Conservation (phyloP, 768 basidiomycete species). For the Hirschioporus abietinus region DNA sequence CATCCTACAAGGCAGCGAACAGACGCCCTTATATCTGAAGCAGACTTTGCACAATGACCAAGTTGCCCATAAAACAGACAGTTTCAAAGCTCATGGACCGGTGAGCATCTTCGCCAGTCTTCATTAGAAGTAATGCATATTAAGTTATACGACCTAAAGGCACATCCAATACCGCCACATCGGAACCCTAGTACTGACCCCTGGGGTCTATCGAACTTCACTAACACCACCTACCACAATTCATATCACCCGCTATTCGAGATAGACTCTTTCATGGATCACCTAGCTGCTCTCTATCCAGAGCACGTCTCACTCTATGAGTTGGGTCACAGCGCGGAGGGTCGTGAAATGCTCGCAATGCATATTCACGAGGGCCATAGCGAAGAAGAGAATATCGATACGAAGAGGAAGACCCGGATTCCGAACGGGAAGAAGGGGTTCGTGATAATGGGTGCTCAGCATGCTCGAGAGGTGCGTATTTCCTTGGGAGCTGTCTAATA, state of each 20-base stretch:
- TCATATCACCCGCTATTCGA: conserved; percentile 54
- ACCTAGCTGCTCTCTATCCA: conserved; percentile 42
- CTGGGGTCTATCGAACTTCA: conserved; percentile 10
- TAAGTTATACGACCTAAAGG: not conserved
- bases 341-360: conserved; percentile 51
- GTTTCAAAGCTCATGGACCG: not conserved
- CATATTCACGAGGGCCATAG: conserved; percentile 35
- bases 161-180: not conserved
- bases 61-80: not conserved
- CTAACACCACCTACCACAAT: conserved; percentile 28
- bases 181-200: not conserved
- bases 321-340: conserved; percentile 55
- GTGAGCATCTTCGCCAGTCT: not conserved
- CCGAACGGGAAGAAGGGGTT: conserved; percentile 43
- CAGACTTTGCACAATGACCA: not conserved
- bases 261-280: conserved; percentile 44
- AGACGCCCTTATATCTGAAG: not conserved
- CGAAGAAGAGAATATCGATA: conserved; percentile 11
- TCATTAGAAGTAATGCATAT: not conserved
- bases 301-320: conserved; percentile 38
- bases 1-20: not conserved
- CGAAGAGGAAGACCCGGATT: conserved; percentile 17
- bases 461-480: conserved; percentile 62
- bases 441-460: conserved; percentile 67
- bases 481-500: conserved; percentile 1